Conservation (phyloP, 73 alveolate species). For the Stentor coeruleus region DNA sequence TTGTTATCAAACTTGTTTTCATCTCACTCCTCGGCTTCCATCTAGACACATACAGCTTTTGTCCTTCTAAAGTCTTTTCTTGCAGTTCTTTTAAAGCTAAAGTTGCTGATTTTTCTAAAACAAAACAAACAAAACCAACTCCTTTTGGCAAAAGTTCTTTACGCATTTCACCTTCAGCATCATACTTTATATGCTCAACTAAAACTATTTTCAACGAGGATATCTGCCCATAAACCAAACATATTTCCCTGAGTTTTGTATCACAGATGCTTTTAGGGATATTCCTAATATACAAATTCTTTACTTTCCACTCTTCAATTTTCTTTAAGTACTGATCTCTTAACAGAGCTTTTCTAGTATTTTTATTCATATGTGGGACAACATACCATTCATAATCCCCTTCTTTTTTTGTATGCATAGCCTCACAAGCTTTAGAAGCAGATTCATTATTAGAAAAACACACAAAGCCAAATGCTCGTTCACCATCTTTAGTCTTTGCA, state of each 20-base stretch:
- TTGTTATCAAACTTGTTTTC: background rate
- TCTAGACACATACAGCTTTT: background rate
- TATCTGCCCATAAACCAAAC: background rate
- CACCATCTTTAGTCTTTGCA: background rate
- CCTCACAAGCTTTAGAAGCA: constrained; percentile 4
- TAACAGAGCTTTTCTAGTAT: background rate
- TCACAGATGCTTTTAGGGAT: background rate
- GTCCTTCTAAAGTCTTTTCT: constrained; percentile 3
- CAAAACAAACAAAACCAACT: constrained; percentile 21
- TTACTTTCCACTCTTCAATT: constrained; percentile 18
- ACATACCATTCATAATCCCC: background rate
- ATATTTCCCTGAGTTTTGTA: background rate
- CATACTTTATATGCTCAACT: background rate
- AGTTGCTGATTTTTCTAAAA: background rate
- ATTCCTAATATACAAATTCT: constrained; percentile 8
- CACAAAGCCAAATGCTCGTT: constrained; percentile 10
- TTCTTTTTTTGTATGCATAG: background rate
- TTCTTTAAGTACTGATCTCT: constrained; percentile 7
- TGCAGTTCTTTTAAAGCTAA: background rate
- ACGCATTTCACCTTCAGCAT: constrained; percentile 6
- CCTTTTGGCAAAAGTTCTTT: background rate
- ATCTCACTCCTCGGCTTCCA: constrained; percentile 19
- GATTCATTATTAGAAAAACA: background rate
- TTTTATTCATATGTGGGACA: constrained; percentile 15
- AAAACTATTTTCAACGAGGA: background rate